Conservation (phyloP, 805 yeast genomes). For the Metschnikowia sp. region DNA sequence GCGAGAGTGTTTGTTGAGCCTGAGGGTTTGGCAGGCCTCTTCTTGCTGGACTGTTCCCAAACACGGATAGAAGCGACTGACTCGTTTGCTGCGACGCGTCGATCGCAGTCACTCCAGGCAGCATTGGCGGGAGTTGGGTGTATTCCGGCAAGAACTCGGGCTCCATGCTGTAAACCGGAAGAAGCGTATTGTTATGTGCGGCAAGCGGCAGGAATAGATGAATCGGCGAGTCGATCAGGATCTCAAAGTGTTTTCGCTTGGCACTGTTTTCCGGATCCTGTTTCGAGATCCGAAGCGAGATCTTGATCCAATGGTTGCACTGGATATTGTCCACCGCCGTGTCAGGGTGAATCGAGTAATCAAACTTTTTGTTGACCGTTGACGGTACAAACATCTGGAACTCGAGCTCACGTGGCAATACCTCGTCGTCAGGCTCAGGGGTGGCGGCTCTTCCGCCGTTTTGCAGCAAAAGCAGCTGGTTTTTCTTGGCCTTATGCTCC, state of each 20-base stretch:
- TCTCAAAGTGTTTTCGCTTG: constrained; percentile 88
- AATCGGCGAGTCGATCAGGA: constrained; percentile 91
- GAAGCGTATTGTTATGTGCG: constrained; percentile 72
- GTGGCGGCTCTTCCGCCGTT: constrained; percentile 27
- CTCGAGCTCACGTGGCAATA: constrained; percentile 75
- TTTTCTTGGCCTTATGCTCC: constrained; percentile 69
- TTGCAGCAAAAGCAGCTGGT: constrained; percentile 46
- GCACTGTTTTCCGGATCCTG: constrained; percentile 48
- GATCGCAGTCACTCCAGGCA: constrained; percentile 52
- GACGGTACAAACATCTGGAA: constrained; percentile 85
- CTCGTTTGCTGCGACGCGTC: constrained; percentile 23
- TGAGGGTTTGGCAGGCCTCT: not conserved
- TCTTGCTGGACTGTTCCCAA: not conserved
- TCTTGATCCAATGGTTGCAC: constrained; percentile 93
- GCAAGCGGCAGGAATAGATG: constrained; percentile 75
- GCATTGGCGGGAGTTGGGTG: constrained; percentile 45
- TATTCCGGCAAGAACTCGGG: constrained; percentile 24
- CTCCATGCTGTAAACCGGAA: constrained; percentile 62
- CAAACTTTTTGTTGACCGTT: constrained; percentile 50
- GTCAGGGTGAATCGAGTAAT: constrained; percentile 68
- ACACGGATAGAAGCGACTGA: constrained; percentile 5
- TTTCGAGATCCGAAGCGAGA: constrained; percentile 75
- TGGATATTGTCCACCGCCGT: constrained; percentile 77
- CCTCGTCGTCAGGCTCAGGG: constrained; percentile 46
- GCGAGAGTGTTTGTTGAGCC: not conserved